Evolutionary conservation across 345 rosid species (phyloP).

Genomic region (Hibiscus syriacus): DNA sequence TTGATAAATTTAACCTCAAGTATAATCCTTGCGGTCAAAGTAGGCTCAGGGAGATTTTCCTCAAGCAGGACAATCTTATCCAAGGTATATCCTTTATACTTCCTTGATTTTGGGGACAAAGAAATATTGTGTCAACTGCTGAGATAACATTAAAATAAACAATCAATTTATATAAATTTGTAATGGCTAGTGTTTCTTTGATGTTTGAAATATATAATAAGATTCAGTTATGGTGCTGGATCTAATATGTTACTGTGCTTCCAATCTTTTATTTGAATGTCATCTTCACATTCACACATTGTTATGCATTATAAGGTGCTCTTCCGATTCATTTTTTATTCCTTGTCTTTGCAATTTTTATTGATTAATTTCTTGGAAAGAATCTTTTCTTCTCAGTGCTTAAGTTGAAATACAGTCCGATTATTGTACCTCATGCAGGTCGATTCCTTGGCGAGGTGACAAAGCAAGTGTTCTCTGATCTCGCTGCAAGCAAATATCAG

Average conservation of each 20-base stretch:
- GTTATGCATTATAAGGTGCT: neutral
- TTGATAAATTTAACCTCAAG: conserved; percentile 98
- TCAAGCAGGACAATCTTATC: conserved; percentile 97
- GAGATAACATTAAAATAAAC: neutral
- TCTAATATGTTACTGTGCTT: neutral
- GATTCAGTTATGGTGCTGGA: neutral
- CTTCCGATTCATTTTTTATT: neutral
- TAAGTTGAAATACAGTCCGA: neutral
- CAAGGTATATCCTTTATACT: conserved; percentile 49
- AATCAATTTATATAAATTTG: neutral
- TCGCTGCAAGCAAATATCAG: conserved; percentile 96
- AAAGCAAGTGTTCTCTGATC: conserved; percentile 86
- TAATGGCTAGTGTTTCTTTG: neutral
- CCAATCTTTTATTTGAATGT: neutral
- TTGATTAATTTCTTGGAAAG: conserved; percentile 5
- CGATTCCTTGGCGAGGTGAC: conserved; percentile 97
- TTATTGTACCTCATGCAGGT: conserved; percentile 37
- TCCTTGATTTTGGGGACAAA: neutral
- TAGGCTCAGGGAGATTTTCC: conserved; percentile 98
- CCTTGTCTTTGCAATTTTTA: neutral
- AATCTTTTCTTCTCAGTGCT: neutral
- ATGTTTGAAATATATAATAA: neutral
- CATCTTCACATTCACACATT: neutral
- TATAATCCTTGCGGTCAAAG: conserved; percentile 99
- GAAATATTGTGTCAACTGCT: neutral